Base-by-base conservation (phyloP, 371 early-diverging fungal species). In the Saksenaea vasiformis region DNA sequence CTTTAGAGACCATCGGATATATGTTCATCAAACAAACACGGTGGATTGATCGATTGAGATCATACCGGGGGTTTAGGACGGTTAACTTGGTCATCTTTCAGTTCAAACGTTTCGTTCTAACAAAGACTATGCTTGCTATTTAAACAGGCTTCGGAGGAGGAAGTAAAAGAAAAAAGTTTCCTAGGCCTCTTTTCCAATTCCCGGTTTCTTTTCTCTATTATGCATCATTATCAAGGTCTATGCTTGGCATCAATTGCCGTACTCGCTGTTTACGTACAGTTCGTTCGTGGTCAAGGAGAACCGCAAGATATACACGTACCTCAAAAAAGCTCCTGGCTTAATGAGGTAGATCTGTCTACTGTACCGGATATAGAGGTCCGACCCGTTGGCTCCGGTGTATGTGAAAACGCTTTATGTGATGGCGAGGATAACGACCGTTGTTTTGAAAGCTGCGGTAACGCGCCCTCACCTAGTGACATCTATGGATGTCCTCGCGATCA, bases 301-400 rank as follows among this genome's bases (percentile, higher is more conserved):
- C 39, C 68, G 68, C 70, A 26, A 89, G 92, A 68, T 5, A 47
- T 47, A 10, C 51, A 5, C 5, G 55, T 76, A 62, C 89, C 88
- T 37, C 66, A 68, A 3, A 81, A 39, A 3, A 76, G 80, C 11
- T 66, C 78, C 15, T 84, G 81, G 69, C 77, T 86, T 27, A 83
- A 83, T 0, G 85, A 83, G 13, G 85, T 85, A 22, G 86, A 85
- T 10, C 64, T 73, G 0, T 66, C 76, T 11, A 10, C 28, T 17
- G 68, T 80, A 10, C 68, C 68, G 0, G 44, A 66, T 0, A 27
- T 59, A 2, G 63, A 58, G n/a, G 53, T 78, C 13, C 69, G 78
- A 7, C 66, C 73, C 38, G 70, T 80, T 14, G 80, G 80, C 1
- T 77, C 77, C 58, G 80, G 80, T 26, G 31, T 62, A 3, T 80